These are phyloP conservation scores for Stromatinia cepivora DNA, from an alignment of 2,329 filamentous ascomycete species.

Conservation along the genomic window DNA sequence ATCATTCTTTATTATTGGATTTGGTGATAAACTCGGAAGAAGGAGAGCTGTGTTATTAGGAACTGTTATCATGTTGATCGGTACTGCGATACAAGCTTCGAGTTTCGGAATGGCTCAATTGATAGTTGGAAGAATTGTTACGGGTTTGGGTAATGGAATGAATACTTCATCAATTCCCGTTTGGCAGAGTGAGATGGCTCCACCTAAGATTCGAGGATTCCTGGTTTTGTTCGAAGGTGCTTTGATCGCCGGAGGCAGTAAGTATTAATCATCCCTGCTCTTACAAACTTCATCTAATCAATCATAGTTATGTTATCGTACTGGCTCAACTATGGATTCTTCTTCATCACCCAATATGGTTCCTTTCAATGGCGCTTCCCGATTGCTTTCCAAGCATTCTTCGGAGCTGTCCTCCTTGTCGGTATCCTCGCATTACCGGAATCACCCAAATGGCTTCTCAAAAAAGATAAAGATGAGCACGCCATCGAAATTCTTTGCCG, in stretches of 20 bases:
- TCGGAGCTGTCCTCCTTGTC: conserved; percentile 57
- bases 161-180: conserved; percentile 54
- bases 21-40: conserved; percentile 59
- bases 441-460: conserved; percentile 48
- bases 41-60: conserved; percentile 57
- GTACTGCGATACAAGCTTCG: conserved; percentile 48
- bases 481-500: conserved; percentile 38
- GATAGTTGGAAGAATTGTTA: conserved; percentile 53
- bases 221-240: conserved; percentile 62
- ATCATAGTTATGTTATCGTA: conserved; percentile 46
- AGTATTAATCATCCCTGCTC: not conserved
- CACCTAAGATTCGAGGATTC: conserved; percentile 58
- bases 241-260: conserved; percentile 54
- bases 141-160: conserved; percentile 53
- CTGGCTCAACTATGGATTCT: conserved; percentile 63
- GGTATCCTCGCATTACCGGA: conserved; percentile 56
- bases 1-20: conserved; percentile 56
- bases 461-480: conserved; percentile 20
- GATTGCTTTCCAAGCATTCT: conserved; percentile 57
- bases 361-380: conserved; percentile 61
- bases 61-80: conserved; percentile 58
- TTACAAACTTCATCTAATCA: not conserved
- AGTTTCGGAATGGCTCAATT: conserved; percentile 52
- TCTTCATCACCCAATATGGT: conserved; percentile 52
- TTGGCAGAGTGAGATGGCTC: conserved; percentile 62